phyloP scores from a whole-genome alignment of 352 stramenopile genomes.

The Globisporangium rhizosaccharum region DNA sequence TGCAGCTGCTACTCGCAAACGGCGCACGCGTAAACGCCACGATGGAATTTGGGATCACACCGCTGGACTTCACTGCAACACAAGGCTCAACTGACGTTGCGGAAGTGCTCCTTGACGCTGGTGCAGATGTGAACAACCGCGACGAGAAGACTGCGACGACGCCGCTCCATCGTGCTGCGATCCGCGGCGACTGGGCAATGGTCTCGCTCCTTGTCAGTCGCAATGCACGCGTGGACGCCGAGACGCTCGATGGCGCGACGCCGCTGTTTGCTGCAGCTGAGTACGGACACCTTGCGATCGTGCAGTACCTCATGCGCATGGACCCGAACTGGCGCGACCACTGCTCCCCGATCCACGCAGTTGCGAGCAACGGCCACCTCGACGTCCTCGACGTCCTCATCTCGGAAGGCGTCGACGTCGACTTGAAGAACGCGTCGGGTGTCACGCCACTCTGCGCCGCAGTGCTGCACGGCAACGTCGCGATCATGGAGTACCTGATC shows the following conservation, averaged over 20 bases:
- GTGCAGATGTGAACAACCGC: slow-evolving; percentile 13
- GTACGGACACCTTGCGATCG: slow-evolving; percentile 13
- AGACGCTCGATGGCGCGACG: slow-evolving; percentile 10
- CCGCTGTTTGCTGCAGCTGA: slow-evolving; percentile 13
- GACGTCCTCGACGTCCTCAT: slow-evolving; percentile 14
- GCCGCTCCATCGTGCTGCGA: slow-evolving; percentile 13
- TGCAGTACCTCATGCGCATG: slow-evolving; percentile 8
- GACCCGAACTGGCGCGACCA: slow-evolving; percentile 7
- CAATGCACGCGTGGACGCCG: slow-evolving; percentile 7
- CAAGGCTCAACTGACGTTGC: slow-evolving; percentile 12
- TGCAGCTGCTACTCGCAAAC: slow-evolving; percentile 12
- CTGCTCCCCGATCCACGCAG: slow-evolving; percentile 12
- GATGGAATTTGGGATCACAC: slow-evolving; percentile 17
- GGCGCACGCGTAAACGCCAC: slow-evolving; percentile 8
- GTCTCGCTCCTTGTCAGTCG: slow-evolving; percentile 10
- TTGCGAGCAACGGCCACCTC: slow-evolving; percentile 14
- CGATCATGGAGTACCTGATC: slow-evolving; percentile 12
- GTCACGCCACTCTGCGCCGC: slow-evolving; percentile 15
- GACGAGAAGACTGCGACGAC: slow-evolving; percentile 17
- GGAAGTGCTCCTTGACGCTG: slow-evolving; percentile 11
- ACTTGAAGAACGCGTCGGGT: slow-evolving; percentile 10
- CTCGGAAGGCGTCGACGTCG: slow-evolving; percentile 6
- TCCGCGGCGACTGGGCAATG: slow-evolving; percentile 9
- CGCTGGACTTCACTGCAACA: slow-evolving; percentile 8
- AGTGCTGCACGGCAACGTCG: slow-evolving; percentile 7